Conservation (phyloP, 2,329 filamentous ascomycete species). For the Neophaeococcomyces aloes region DNA sequence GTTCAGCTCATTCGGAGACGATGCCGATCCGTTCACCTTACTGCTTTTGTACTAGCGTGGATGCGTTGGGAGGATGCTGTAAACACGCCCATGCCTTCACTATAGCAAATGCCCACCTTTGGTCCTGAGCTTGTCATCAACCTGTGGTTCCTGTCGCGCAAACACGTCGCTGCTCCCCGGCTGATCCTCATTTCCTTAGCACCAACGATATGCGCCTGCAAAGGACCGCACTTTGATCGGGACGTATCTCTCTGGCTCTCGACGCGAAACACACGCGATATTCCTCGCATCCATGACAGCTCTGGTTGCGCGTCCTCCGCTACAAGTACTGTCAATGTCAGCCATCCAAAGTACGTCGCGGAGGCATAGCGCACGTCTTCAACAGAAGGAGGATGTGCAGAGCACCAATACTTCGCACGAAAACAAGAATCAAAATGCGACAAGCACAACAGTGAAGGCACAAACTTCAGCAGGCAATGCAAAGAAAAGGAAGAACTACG, state of each 20-base stretch:
- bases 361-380: slow-evolving; percentile 28
- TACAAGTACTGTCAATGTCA: slow-evolving; percentile 25
- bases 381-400: slow-evolving; percentile 26
- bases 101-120: too few relatives aligned
- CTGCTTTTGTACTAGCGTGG: too few relatives aligned
- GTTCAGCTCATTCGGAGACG: too few relatives aligned
- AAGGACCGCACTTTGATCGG: not conserved
- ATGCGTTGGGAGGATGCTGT: too few relatives aligned
- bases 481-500: slow-evolving; percentile 44
- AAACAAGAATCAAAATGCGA: slow-evolving; percentile 13
- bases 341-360: slow-evolving; percentile 20
- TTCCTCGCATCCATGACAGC: slow-evolving; percentile 22
- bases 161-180: not conserved
- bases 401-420: slow-evolving; percentile 11
- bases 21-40: too few relatives aligned
- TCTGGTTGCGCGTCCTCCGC: slow-evolving; percentile 24
- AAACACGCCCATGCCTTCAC: too few relatives aligned
- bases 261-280: slow-evolving; percentile 4
- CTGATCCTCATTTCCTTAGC: not conserved
- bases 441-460: slow-evolving; percentile 15
- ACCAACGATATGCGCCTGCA: slow-evolving; percentile 1
- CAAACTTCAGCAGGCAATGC: slow-evolving; percentile 17
- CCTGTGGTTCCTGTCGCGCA: not conserved
- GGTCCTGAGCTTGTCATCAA: too few relatives aligned
- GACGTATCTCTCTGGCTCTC: not conserved